Base-by-base conservation (phyloP, 768 basidiomycete genomes). In the button mushroom (Agaricus bisporus) region DNA sequence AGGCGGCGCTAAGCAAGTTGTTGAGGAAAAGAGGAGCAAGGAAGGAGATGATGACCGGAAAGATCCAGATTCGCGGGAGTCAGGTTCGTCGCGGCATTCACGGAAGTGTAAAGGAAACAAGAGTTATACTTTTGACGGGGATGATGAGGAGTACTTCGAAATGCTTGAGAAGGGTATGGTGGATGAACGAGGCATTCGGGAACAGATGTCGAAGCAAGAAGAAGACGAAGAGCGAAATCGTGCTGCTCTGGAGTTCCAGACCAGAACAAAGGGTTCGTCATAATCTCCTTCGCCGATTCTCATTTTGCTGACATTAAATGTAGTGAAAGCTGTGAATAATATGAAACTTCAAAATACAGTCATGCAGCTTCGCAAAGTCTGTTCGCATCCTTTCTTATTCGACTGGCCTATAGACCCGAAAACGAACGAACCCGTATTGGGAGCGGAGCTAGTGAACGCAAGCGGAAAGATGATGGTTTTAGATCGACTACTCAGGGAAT, bases 401-500 rank as follows among this genome's bases (percentile, higher is more conserved):
- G 85, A 90, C 59, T 91, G 90, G 88, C 87, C 90, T 0, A 61
- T 74, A 41, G 83, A 91, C 60, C 74, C 78, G 1, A 60, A 71
- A 5, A 88, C 86, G 1, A 73, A 72, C n/a, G 69, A 83, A 39
- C 79, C 79, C 0, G 72, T 86, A 41, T 68, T 95, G 37, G 83
- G 89, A 59, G 84, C 89, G 22, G 84, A 94, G 61, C 73, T 98
- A 29, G 81, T 95, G 22, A 84, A 87, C 53, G 83, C 83, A 0
- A 92, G 89, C 53, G 97, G 97, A 15, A 99, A 99, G 76, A 98
- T 98, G 95, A 86, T 98, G 77, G 73, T 99, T 2, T 79, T 99
- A 0, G 90, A 98, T 58, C 82, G 94, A 5, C 72, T 99, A 8
- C 77, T 99, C 7, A 81, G 81, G 29, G 93, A 85, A 52, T 70